Base-by-base conservation (phyloP, 148 eudicot genomes). In the Rhododendron molle region DNA sequence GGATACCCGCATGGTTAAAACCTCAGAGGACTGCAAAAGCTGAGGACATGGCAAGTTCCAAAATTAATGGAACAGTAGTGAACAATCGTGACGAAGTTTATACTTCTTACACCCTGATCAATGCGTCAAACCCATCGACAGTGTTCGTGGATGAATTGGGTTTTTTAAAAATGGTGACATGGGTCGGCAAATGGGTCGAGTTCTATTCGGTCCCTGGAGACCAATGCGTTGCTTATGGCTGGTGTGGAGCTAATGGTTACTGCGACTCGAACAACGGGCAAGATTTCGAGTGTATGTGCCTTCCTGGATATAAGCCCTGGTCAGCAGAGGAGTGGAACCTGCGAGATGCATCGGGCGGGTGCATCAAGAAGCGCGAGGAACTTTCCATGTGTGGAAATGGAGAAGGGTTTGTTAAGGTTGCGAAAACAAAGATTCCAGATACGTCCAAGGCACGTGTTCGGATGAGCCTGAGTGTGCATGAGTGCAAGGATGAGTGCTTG, bases 381-480 rank as follows among this genome's bases (percentile, higher is more conserved):
- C 79, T 54, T 50, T 80, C 85, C 3, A 83, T 83, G 90, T 93
- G 95, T 79, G 81, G 52, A 32, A 89, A 80, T 2, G 89, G 90
- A 26, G 94, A 90, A 77, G 94, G 95, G 78, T 93, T 93, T 81
- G 67, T 90, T 26, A 90, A 84, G 84, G 4, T 90, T 44, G 52
- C 83, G 0, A 79, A 74, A 4, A 90, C 90, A 20, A 91, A 90
- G 88, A 1, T 92, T 47, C 95, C 95, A 3, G 93, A 92, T 78
- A 88, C 93, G 23, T 78, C 32, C 7, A 26, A 79, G 23, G 36
- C 60, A 49, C 26, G 5, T 26, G 8, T 11, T 0, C 1, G 1
- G 58, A 28, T 7, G 46, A 28, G 52, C 20, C 30, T 49, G 12
- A 79, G 82, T 20, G 0, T 28, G 23, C 8, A 79, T 26, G 82